A percentile compares a stretch with the other conserved stretches of the same genome.
phyloP scores from a whole-genome alignment of 805 yeast species.

The Wickerhamiella vanderwaltii region DNA sequence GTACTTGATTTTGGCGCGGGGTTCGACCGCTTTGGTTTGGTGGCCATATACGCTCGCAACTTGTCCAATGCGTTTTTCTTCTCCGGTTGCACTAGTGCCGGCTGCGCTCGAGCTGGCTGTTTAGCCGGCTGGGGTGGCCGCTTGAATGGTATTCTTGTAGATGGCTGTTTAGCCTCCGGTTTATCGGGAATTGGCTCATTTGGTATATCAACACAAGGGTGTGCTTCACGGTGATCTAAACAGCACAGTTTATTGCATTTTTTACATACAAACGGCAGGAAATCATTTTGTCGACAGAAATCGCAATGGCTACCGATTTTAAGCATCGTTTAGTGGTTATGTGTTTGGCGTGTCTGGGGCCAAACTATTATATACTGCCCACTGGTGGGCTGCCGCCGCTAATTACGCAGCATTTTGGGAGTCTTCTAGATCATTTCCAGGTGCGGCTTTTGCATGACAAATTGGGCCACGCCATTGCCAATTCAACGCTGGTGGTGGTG shows the following conservation, averaged over 20 bases:
- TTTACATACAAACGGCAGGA: conserved; percentile 33
- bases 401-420: no score
- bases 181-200: neutral
- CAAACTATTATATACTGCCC: no score
- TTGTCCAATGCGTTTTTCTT: conserved; percentile 3
- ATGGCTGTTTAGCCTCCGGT: neutral
- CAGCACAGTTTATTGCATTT: conserved; percentile 30
- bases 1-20: neutral
- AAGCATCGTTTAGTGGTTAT: no score
- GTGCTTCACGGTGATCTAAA: conserved; percentile 27
- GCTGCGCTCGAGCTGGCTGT: neutral
- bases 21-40: conserved; percentile 1
- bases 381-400: no score
- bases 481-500: no score
- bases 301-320: conserved; percentile 30
- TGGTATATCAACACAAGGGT: neutral
- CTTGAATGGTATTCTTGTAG: neutral
- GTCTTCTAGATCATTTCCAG: no score
- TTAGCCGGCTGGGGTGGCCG: neutral
- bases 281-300: conserved; percentile 31
- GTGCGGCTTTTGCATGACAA: no score
- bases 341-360: no score
- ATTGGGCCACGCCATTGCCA: no score
- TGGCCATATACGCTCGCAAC: conserved; percentile 8
- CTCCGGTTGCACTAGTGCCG: neutral